Evolutionary conservation across 192 early-diverging fungal genomes (phyloP).

Genomic region (Backusella psychrophila): DNA sequence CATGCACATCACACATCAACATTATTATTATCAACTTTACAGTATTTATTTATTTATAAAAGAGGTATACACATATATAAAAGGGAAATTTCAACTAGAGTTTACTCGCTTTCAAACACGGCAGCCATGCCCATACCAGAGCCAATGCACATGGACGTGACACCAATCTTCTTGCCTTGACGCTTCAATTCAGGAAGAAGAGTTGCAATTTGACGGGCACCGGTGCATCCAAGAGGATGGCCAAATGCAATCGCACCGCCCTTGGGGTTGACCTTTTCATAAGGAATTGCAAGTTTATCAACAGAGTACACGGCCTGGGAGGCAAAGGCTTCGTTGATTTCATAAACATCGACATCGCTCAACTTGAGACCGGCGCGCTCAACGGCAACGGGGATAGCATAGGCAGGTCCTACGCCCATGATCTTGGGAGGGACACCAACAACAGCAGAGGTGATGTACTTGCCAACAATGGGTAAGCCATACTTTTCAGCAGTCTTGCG

Average conservation of each 20-base stretch:
- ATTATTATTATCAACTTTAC: neutral
- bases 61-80: neutral
- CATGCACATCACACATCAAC: too few relatives aligned
- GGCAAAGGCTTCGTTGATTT: slow-evolving; percentile 99
- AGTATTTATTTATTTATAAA: neutral
- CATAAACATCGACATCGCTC: slow-evolving; percentile 82
- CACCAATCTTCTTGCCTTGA: slow-evolving; percentile 79
- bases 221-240: slow-evolving; percentile 89
- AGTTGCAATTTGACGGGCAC: slow-evolving; percentile 96
- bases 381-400: slow-evolving; percentile 88
- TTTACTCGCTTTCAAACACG: slow-evolving; percentile 72
- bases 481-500: slow-evolving; percentile 87
- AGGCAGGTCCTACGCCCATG: slow-evolving; percentile 98
- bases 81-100: too few relatives aligned
- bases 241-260: slow-evolving; percentile 98
- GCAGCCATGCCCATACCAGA: slow-evolving; percentile 85
- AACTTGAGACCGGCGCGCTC: slow-evolving; percentile 74
- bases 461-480: slow-evolving; percentile 81
- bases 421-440: slow-evolving; percentile 90
- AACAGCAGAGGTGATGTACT: slow-evolving; percentile 82
- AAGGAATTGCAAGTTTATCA: slow-evolving; percentile 81
- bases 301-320: slow-evolving; percentile 94
- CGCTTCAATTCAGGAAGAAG: slow-evolving; percentile 90
- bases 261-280: slow-evolving; percentile 96
- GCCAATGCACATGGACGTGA: slow-evolving; percentile 92